Evolutionary conservation across 2,329 filamentous ascomycete genomes (phyloP).

Genomic region (Cryphonectria naterciae): DNA sequence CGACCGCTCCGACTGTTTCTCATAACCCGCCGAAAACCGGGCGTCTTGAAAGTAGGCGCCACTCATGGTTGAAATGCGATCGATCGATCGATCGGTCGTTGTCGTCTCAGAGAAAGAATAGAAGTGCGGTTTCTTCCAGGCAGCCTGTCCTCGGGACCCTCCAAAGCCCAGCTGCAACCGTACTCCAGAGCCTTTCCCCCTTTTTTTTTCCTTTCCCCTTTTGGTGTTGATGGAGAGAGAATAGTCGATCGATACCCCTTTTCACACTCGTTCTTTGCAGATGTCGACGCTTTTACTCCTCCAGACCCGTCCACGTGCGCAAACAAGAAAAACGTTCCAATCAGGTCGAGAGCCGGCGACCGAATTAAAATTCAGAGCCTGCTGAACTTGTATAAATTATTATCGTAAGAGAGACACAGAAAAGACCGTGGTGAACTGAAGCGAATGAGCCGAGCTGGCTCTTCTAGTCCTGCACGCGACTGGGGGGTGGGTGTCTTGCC

Average conservation of each 20-base stretch:
- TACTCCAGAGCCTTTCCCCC: slow-evolving; percentile 6
- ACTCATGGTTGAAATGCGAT: slow-evolving; percentile 34
- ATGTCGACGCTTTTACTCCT: not conserved
- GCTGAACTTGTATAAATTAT: slow-evolving; percentile 49
- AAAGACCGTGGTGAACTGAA: slow-evolving; percentile 35
- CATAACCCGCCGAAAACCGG: slow-evolving; percentile 35
- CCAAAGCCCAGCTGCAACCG: slow-evolving; percentile 25
- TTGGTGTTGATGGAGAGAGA: not conserved
- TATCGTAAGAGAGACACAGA: slow-evolving; percentile 7
- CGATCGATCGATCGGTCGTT: slow-evolving; percentile 23
- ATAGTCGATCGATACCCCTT: slow-evolving; percentile 8
- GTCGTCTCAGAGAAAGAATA: not conserved
- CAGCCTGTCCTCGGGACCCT: slow-evolving; percentile 30
- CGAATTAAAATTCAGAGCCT: slow-evolving; percentile 55
- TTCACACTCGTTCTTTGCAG: not conserved
- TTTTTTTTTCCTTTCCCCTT: not conserved
- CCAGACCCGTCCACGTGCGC: not conserved
- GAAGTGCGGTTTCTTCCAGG: slow-evolving; percentile 15
- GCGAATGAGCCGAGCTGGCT: slow-evolving; percentile 13
- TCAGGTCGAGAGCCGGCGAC: slow-evolving; percentile 26
- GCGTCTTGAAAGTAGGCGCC: slow-evolving; percentile 39
- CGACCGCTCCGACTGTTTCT: slow-evolving; percentile 68
- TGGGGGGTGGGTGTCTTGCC: slow-evolving; percentile 12
- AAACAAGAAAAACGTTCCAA: not conserved
- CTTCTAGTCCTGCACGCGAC: slow-evolving; percentile 19